Evolutionary conservation across 2,329 filamentous ascomycete genomes (phyloP).

Genomic region (Beauveria caledonica): DNA sequence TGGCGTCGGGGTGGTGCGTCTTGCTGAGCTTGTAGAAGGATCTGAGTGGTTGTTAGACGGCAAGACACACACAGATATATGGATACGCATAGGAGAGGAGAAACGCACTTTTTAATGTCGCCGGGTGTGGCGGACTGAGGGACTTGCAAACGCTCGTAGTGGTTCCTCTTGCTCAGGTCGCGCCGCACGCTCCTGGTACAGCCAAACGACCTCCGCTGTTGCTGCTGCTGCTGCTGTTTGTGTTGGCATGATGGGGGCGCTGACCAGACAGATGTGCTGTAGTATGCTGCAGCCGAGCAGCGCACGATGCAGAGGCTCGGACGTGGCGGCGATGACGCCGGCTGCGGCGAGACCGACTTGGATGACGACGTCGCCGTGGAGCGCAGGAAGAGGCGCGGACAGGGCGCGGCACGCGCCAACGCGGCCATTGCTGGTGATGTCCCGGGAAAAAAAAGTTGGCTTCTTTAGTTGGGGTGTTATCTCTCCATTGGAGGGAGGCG

Average conservation of each 20-base stretch:
- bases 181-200: slow-evolving; percentile 7
- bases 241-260: not conserved
- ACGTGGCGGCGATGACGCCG: not conserved
- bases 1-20: slow-evolving; percentile 84
- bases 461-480: not conserved
- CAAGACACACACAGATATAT: not conserved
- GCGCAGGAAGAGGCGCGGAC: not conserved
- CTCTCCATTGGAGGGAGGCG: not conserved
- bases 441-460: not conserved
- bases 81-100: not conserved
- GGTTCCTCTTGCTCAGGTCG: slow-evolving; percentile 41
- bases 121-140: slow-evolving; percentile 56
- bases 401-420: slow-evolving; percentile 1
- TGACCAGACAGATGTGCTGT: not conserved
- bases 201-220: slow-evolving; percentile 20
- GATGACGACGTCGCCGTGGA: not conserved
- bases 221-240: not conserved
- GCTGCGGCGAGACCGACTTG: not conserved
- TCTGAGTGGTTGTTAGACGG: slow-evolving; percentile 25
- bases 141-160: slow-evolving; percentile 80
- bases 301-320: not conserved
- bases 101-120: slow-evolving; percentile 73
- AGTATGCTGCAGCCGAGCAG: not conserved
- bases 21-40: slow-evolving; percentile 90
- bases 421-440: not conserved